Evolutionary conservation across 1,139 yeast genomes (phyloP).

Genomic region (Yamadazyma pseudoaaseri): DNA sequence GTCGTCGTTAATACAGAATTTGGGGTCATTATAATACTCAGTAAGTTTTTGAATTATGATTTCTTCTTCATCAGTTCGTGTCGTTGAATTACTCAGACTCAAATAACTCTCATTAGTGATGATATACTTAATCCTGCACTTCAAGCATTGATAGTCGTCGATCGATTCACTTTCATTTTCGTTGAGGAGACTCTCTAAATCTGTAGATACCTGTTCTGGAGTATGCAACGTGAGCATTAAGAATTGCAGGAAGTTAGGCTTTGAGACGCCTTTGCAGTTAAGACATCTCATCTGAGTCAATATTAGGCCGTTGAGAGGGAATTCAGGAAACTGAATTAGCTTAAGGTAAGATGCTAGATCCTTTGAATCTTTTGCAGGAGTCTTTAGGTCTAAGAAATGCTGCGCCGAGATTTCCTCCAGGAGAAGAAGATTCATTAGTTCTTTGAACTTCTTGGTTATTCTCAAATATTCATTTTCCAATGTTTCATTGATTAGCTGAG

Average conservation of each 20-base stretch:
- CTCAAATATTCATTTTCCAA: conserved; percentile 63
- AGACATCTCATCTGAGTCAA: conserved; percentile 70
- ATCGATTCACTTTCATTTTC: conserved; percentile 69
- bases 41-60: conserved; percentile 25
- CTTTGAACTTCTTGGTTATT: conserved; percentile 34
- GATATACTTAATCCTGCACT: conserved; percentile 59
- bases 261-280: conserved; percentile 62
- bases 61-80: conserved; percentile 15
- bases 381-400: background rate
- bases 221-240: conserved; percentile 72
- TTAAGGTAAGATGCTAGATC: conserved; percentile 20
- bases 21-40: conserved; percentile 25
- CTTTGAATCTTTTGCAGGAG: conserved; percentile 1
- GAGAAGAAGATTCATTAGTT: conserved; percentile 12
- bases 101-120: conserved; percentile 29
- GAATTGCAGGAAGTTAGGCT: conserved; percentile 60
- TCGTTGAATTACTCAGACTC: conserved; percentile 11
- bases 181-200: conserved; percentile 53
- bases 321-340: conserved; percentile 45
- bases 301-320: conserved; percentile 73
- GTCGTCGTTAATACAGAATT: conserved; percentile 62
- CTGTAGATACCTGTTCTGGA: conserved; percentile 55
- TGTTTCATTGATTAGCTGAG: conserved; percentile 78
- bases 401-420: conserved; percentile 3
- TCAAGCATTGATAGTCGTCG: conserved; percentile 75